Conservation (phyloP, 2,329 filamentous ascomycete genomes). For the Aspergillus bombycis region DNA sequence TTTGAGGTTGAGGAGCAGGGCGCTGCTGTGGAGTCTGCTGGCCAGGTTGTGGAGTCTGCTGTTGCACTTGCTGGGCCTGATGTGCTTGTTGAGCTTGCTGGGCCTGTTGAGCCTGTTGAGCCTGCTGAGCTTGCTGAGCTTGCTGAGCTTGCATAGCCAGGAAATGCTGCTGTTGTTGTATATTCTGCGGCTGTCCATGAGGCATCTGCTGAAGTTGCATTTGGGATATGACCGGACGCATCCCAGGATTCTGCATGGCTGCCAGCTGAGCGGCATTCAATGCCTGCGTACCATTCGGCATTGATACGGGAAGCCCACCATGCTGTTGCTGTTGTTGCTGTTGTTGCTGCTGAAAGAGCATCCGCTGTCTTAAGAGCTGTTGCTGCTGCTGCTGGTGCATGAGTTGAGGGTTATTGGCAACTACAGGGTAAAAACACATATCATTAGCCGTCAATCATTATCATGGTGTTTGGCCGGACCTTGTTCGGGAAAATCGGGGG, state of each 20-base stretch:
- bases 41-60: constrained; percentile 37
- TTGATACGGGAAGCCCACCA: constrained; percentile 41
- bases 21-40: constrained; percentile 47
- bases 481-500: neutral
- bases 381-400: constrained; percentile 45
- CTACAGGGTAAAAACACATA: constrained; percentile 24
- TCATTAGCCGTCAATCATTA: neutral
- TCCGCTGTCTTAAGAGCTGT: constrained; percentile 39
- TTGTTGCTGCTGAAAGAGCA: constrained; percentile 36
- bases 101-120: constrained; percentile 27
- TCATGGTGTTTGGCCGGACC: neutral
- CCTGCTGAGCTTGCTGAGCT: constrained; percentile 35
- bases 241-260: constrained; percentile 47
- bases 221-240: constrained; percentile 43
- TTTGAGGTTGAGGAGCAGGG: constrained; percentile 45
- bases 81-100: constrained; percentile 33
- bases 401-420: constrained; percentile 49
- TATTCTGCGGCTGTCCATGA: constrained; percentile 45
- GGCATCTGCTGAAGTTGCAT: constrained; percentile 48
- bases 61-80: constrained; percentile 29
- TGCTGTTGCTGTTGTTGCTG: constrained; percentile 40
- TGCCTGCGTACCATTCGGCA: constrained; percentile 46
- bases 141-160: constrained; percentile 37
- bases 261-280: constrained; percentile 47
- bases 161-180: constrained; percentile 43